phyloP scores from a whole-genome alignment of 2,329 filamentous ascomycete genomes.

The Laburnicola sp. region DNA sequence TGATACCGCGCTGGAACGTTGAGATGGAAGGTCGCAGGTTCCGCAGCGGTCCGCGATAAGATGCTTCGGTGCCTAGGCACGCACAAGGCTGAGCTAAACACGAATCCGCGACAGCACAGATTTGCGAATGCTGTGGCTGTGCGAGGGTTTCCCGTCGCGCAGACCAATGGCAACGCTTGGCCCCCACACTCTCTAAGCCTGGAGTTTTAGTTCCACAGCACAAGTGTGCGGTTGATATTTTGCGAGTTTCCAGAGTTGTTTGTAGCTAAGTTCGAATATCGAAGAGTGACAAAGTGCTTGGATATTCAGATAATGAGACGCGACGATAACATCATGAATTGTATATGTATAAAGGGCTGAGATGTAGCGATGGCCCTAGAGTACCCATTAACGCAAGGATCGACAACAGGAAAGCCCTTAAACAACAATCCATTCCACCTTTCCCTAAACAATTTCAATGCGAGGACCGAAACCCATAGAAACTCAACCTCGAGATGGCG shows the following conservation, averaged over 20 bases:
- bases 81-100: constrained; percentile 1
- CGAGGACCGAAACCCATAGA: neutral
- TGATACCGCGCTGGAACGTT: no score
- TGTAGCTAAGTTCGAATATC: no score
- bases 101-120: neutral
- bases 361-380: no score
- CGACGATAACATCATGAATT: neutral
- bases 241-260: no score
- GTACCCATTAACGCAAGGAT: neutral
- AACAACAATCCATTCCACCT: no score
- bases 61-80: neutral
- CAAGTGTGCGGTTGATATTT: no score
- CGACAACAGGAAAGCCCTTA: neutral
- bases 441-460: neutral
- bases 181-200: neutral
- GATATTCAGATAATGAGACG: no score
- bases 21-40: no score
- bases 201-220: no score
- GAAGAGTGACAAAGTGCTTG: no score
- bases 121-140: constrained; percentile 3
- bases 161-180: neutral
- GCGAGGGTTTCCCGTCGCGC: neutral
- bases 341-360: no score
- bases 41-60: neutral
- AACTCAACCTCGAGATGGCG: constrained; percentile 1